phyloP scores from a whole-genome alignment of 345 rosid species.

The Gossypium longicalyx region DNA sequence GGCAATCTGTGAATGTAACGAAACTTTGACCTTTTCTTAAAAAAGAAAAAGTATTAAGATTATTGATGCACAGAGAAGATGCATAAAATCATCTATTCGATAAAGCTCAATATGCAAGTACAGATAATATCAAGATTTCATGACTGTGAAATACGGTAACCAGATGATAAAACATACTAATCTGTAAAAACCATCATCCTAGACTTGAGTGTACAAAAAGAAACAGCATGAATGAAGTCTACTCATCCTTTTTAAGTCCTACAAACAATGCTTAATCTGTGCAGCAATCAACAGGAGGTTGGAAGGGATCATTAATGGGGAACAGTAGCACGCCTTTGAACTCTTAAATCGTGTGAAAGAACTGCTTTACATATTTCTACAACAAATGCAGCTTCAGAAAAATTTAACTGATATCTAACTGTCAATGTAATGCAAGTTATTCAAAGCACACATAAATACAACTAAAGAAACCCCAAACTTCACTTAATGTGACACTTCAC shows the following conservation, averaged over 20 bases:
- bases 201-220: neutral
- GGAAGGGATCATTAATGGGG: neutral
- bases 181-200: neutral
- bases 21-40: too few species aligned
- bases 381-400: neutral
- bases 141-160: neutral
- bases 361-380: neutral
- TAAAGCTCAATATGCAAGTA: too few species aligned
- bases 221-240: neutral
- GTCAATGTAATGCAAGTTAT: neutral
- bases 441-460: neutral
- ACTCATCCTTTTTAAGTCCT: neutral
- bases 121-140: neutral
- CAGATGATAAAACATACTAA: neutral
- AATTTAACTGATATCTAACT: neutral
- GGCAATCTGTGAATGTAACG: too few species aligned
- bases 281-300: neutral
- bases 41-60: too few species aligned
- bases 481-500: neutral
- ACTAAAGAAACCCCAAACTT: neutral
- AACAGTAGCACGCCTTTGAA: neutral
- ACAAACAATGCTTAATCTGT: neutral
- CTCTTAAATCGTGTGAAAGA: neutral
- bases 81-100: too few species aligned
- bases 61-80: too few species aligned